Percentiles rank a stretch among this genome's conserved stretches.
These are phyloP conservation scores for Mixia osmundae DNA, from an alignment of 1,284 basidiomycete genomes.

Conservation along the genomic window DNA sequence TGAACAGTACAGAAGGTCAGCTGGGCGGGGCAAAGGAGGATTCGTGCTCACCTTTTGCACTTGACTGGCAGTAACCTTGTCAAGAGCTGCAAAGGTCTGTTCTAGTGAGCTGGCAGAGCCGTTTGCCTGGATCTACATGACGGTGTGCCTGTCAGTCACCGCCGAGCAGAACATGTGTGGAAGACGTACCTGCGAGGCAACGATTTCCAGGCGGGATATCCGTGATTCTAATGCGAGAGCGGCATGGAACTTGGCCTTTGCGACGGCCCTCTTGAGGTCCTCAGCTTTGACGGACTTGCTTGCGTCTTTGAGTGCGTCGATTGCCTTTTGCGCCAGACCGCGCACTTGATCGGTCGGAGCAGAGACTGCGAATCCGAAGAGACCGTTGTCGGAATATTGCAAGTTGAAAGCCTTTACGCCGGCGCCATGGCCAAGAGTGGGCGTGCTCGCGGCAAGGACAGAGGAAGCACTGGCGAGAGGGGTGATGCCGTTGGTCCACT, in stretches of 20 bases:
- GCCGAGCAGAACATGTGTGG: neutral
- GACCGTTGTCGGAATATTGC: conserved; percentile 67
- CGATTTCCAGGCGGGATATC: conserved; percentile 11
- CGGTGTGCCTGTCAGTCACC: neutral
- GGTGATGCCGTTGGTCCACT: conserved; percentile 52
- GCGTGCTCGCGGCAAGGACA: too few relatives aligned
- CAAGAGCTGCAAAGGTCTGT: conserved; percentile 16
- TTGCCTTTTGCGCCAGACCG: conserved; percentile 35
- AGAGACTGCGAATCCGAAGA: conserved; percentile 57
- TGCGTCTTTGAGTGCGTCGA: conserved; percentile 40
- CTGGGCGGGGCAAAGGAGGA: neutral
- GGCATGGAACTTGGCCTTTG: conserved; percentile 62
- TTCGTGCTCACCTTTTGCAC: conserved; percentile 16
- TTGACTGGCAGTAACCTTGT: conserved; percentile 19
- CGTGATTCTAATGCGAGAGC: conserved; percentile 43
- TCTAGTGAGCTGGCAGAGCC: conserved; percentile 21
- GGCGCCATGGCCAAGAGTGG: conserved; percentile 21
- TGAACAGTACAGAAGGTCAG: neutral
- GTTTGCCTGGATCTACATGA: conserved; percentile 16
- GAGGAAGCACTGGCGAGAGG: conserved; percentile 36
- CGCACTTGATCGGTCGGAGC: conserved; percentile 30
- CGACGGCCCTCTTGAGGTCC: conserved; percentile 50
- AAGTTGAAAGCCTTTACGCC: conserved; percentile 44
- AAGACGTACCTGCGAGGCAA: conserved; percentile 12
- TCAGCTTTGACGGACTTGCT: conserved; percentile 35